A percentile compares a stretch with the other conserved stretches of the same genome.
Conservation (phyloP, 2,329 filamentous ascomycete genomes). For the Clonostachys sp. region DNA sequence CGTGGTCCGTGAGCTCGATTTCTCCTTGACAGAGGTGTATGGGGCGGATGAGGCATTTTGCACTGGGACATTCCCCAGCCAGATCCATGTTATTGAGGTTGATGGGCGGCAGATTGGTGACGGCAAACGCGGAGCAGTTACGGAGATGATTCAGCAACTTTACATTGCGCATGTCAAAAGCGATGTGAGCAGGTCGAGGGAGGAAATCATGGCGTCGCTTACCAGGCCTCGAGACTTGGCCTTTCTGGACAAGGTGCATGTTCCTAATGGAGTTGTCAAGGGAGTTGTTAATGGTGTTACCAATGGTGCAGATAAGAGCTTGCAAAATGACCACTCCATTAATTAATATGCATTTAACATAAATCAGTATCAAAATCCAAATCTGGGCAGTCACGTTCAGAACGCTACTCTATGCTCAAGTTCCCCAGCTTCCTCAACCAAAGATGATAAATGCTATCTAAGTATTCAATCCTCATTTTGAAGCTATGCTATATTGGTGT, state of each 20-base stretch:
- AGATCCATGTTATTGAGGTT: constrained; percentile 16
- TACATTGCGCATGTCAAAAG: constrained; percentile 11
- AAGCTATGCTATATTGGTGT: too few species aligned
- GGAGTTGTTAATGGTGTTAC: too few species aligned
- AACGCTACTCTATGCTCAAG: too few species aligned
- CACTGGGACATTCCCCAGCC: constrained; percentile 19
- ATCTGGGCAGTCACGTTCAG: not conserved
- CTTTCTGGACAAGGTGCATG: not conserved
- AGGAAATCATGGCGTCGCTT: constrained; percentile 11
- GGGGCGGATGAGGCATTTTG: constrained; percentile 21
- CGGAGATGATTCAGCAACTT: constrained; percentile 13
- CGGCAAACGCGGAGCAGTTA: constrained; percentile 12
- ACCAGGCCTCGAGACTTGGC: constrained; percentile 14
- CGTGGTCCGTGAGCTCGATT: constrained; percentile 16
- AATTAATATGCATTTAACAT: not conserved
- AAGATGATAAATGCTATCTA: too few species aligned
- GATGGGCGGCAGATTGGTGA: constrained; percentile 14
- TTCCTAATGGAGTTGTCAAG: not conserved
- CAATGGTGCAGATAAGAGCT: not conserved
- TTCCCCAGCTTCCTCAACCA: too few species aligned
- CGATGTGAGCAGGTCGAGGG: constrained; percentile 11
- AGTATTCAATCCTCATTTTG: too few species aligned
- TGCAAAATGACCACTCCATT: too few species aligned
- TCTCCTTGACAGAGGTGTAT: constrained; percentile 19
- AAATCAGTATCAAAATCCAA: not conserved